A percentile compares a stretch with the other conserved stretches of the same genome.
Conservation (phyloP, 495 filamentous ascomycete genomes). For the Trichocladium uniseriatum region DNA sequence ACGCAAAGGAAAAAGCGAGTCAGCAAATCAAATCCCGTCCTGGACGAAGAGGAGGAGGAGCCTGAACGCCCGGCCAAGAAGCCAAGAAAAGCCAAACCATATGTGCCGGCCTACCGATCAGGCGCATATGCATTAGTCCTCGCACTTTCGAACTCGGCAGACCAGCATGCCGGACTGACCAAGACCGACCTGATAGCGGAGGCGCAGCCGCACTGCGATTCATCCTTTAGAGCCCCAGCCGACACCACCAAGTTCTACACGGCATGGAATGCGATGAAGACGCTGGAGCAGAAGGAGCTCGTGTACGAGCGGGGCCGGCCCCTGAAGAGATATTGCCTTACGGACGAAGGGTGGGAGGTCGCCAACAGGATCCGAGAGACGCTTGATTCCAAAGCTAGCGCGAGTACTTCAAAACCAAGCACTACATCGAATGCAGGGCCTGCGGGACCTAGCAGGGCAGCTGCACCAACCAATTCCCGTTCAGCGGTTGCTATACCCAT, state of each 20-base stretch:
- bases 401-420: background rate
- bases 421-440: background rate
- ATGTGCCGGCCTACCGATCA: constrained; percentile 62
- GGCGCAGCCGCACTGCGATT: constrained; percentile 65
- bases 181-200: constrained; percentile 60
- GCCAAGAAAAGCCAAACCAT: constrained; percentile 53
- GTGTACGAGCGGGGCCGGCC: constrained; percentile 65
- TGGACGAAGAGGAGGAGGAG: constrained; percentile 23
- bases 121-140: constrained; percentile 68
- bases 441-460: background rate
- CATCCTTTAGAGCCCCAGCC: constrained; percentile 60
- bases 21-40: constrained; percentile 9
- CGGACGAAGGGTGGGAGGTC: constrained; percentile 73
- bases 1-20: constrained; percentile 21
- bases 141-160: constrained; percentile 52
- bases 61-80: constrained; percentile 52
- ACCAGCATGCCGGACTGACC: constrained; percentile 56
- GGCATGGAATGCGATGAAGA: constrained; percentile 82
- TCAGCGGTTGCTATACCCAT: background rate
- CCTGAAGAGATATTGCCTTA: constrained; percentile 57
- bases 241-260: constrained; percentile 66
- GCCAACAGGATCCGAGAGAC: constrained; percentile 53
- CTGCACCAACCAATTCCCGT: background rate
- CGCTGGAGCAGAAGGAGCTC: constrained; percentile 61
- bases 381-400: background rate